Percentiles rank a stretch among this genome's conserved stretches.
Conservation (phyloP, 148 eudicot species). For the Vaccinium darrowii region DNA sequence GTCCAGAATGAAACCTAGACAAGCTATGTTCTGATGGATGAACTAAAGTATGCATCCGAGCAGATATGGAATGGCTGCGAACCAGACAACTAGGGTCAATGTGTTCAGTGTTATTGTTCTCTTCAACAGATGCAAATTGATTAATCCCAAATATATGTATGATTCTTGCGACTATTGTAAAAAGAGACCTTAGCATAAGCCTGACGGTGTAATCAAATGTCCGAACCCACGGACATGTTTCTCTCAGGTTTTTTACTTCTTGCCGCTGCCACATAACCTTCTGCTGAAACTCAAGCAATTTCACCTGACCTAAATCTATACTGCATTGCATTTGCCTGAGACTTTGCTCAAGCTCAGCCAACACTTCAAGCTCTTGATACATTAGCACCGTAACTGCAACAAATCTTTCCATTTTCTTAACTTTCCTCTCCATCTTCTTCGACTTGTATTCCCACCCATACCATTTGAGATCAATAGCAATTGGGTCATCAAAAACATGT, state of each 20-base stretch:
- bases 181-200: slow-evolving; percentile 62
- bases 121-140: slow-evolving; percentile 32
- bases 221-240: slow-evolving; percentile 79
- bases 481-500: slow-evolving; percentile 41
- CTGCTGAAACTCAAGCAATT: slow-evolving; percentile 74
- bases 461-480: slow-evolving; percentile 48
- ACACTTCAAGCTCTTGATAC: slow-evolving; percentile 77
- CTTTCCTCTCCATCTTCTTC: slow-evolving; percentile 85
- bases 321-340: slow-evolving; percentile 67
- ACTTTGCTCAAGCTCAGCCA: slow-evolving; percentile 80
- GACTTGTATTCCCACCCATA: slow-evolving; percentile 68
- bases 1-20: slow-evolving; percentile 49
- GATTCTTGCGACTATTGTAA: slow-evolving; percentile 63
- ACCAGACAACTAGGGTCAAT: slow-evolving; percentile 32
- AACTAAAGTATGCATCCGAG: slow-evolving; percentile 50
- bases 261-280: slow-evolving; percentile 85
- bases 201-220: slow-evolving; percentile 65
- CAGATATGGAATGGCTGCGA: slow-evolving; percentile 57
- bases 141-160: slow-evolving; percentile 51
- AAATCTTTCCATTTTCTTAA: slow-evolving; percentile 78
- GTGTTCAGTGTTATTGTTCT: slow-evolving; percentile 25
- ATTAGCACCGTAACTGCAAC: slow-evolving; percentile 63
- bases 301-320: slow-evolving; percentile 41
- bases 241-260: slow-evolving; percentile 70
- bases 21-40: slow-evolving; percentile 51